phyloP scores from a whole-genome alignment of 208 protist genomes.

The Leptomonas pyrrhocoris region DNA sequence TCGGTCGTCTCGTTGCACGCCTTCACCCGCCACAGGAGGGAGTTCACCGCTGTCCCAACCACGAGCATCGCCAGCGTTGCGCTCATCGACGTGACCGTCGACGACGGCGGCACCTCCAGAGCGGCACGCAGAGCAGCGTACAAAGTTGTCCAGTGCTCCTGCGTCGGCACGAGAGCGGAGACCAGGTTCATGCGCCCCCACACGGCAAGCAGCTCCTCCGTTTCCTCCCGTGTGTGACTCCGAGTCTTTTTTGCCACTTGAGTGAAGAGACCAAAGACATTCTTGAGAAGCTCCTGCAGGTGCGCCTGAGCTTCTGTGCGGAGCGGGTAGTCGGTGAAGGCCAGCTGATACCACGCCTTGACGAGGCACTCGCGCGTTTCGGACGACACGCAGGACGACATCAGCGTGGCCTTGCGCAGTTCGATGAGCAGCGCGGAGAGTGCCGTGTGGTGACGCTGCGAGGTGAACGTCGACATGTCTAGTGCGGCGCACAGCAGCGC shows the following conservation, averaged over 20 bases:
- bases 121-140: slow-evolving; percentile 25
- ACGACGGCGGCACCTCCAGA: slow-evolving; percentile 1
- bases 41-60: slow-evolving; percentile 49
- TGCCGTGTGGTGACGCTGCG: slow-evolving; percentile 37
- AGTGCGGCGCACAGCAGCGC: slow-evolving; percentile 55
- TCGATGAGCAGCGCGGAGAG: slow-evolving; percentile 60
- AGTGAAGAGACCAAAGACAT: slow-evolving; percentile 50
- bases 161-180: slow-evolving; percentile 50
- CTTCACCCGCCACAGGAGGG: slow-evolving; percentile 60
- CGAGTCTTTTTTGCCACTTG: slow-evolving; percentile 1
- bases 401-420: slow-evolving; percentile 60
- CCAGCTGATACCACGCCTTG: slow-evolving; percentile 72
- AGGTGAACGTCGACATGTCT: slow-evolving; percentile 60
- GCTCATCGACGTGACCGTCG: neutral
- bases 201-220: slow-evolving; percentile 34
- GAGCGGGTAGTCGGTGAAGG: slow-evolving; percentile 59
- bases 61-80: slow-evolving; percentile 40
- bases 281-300: slow-evolving; percentile 67
- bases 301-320: slow-evolving; percentile 67
- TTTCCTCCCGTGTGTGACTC: slow-evolving; percentile 2
- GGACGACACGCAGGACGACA: slow-evolving; percentile 21
- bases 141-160: slow-evolving; percentile 53
- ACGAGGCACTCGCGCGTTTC: slow-evolving; percentile 45
- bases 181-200: slow-evolving; percentile 71
- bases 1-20: neutral